Evolutionary conservation across 2,329 filamentous ascomycete species (phyloP), one percentile per base, ranked within the genome.

Genomic region (Corniculantispora saksenae): DNA sequence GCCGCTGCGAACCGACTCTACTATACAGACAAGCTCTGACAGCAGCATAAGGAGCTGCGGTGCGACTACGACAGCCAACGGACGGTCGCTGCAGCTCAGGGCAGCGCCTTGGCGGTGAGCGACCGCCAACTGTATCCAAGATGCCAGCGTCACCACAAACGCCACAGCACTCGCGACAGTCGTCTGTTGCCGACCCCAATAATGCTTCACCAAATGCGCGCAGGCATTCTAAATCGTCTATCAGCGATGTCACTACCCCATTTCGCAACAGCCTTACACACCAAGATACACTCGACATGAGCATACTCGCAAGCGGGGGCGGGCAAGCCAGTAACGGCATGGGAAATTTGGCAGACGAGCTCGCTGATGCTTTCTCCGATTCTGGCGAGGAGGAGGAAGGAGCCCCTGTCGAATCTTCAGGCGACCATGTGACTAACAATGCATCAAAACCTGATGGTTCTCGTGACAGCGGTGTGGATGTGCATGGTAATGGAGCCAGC

Each of bases 341-440:
- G 67, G 92, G 91, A 38, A 94, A 93, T 70, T 77, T 95, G 57
- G 92, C 92, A 1, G 92, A 94, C 76, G 92, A 95, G 76, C 80
- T 95, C 56, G 92, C 90, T 1, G 91, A 91, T 72, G 88, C 89
- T 4, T 87, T 91, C 75, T 87, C 86, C 51, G 88, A 87, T 40
- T 89, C 87, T 10, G 86, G 85, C 47, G 84, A 83, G 23, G 82
- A 83, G 51, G 81, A 83, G 23, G 75, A 81, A 15, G 81, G 54
- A 73, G 69, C 23, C 61, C 71, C 5, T 2, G 60, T 66, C 13
- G 67, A 69, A 43, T 57, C 15, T 35, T 10, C 25, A 13, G 21
- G 32, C 17, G 32, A 47, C 15, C 43, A 50, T 10, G 48, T 35
- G 47, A 59, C 48, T 5, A 60, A 65, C 17, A 60, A 67, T 21